These are phyloP conservation scores for Xylaria intraflava DNA, from an alignment of 495 filamentous ascomycete genomes.

Conservation along the genomic window DNA sequence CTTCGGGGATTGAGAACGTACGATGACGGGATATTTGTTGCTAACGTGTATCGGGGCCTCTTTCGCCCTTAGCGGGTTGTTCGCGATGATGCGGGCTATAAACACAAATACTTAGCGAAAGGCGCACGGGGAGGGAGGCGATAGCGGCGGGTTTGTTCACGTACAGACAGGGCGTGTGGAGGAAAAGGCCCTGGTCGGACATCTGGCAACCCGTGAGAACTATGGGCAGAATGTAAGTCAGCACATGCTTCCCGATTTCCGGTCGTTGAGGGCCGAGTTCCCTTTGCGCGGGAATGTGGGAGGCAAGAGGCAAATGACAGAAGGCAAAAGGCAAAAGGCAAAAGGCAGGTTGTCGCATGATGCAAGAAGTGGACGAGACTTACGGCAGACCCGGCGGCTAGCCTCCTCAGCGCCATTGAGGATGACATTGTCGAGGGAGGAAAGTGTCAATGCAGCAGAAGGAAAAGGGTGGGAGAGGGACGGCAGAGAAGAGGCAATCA, in stretches of 20 bases:
- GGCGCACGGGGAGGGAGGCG: background rate
- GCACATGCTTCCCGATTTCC: background rate
- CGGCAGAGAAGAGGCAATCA: constrained; percentile 1
- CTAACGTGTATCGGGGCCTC: constrained; percentile 78
- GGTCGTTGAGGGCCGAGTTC: background rate
- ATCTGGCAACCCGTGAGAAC: constrained; percentile 43
- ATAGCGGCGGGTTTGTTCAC: constrained; percentile 21
- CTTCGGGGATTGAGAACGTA: constrained; percentile 43
- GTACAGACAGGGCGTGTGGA: constrained; percentile 75
- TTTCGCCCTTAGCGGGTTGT: constrained; percentile 79
- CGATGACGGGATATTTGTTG: constrained; percentile 85
- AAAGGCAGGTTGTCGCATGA: constrained; percentile 11
- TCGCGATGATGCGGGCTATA: constrained; percentile 66
- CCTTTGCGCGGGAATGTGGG: background rate
- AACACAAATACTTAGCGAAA: constrained; percentile 6
- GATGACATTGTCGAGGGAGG: constrained; percentile 33
- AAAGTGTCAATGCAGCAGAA: background rate
- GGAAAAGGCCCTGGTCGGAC: constrained; percentile 70
- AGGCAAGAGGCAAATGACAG: no score
- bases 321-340: no score
- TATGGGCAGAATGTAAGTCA: constrained; percentile 14
- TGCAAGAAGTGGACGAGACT: constrained; percentile 20
- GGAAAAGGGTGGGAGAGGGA: constrained; percentile 11
- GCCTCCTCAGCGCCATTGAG: constrained; percentile 46
- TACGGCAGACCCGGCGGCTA: constrained; percentile 39